Base-by-base conservation (phyloP, 352 stramenopile genomes). In the Globisporangium recalcitrans region DNA sequence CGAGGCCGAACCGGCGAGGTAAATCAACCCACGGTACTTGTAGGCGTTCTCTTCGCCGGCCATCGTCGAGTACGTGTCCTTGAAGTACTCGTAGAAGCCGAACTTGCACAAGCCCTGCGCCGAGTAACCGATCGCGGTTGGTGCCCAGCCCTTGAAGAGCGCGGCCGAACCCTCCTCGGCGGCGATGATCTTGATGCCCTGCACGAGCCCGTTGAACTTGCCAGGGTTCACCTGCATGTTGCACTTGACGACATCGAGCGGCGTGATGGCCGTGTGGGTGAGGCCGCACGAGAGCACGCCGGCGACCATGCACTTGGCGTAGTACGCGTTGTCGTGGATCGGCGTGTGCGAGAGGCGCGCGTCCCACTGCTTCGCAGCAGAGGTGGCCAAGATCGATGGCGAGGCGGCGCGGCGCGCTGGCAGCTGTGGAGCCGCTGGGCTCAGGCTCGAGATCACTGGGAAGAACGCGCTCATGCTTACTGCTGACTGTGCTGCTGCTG, bases 61-160 rank as follows among this genome's bases (percentile, higher is more conserved):
- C 66, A 97, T 77, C 60, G 69, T 96, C 66, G 71, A 83, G 90
- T 98, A 98, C 48, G 88, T 77, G 73, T 98, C 90, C 86, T 98
- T 98, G 77, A 98, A 98, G 82, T 95, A 91, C 80, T 98, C 93
- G 75, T 98, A 97, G 65, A 98, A 91, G 26, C 93, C 93, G 71
- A 98, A 98, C 80, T 97, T 97, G 79, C 84, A 96, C 61, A 96
- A 73, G 34, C 89, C 89, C 77, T 97, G 90, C 11, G 75, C 68
- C 55, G 87, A 96, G 80, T 98, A 98, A 21, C 93, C 93, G 64
- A 98, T 85, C 29, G 89, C 82, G 13, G 93, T 98, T 10, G 93
- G 92, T 24, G 88, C 78, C 90, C 89, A 97, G 52, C 93, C 93
- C 78, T 97, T 97, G 75, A 88, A 96, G 32, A 97, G 73, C 51